These are phyloP conservation scores for Chrysanthemum makinoi DNA, from an alignment of 129 eudicot species.

Conservation along the genomic window DNA sequence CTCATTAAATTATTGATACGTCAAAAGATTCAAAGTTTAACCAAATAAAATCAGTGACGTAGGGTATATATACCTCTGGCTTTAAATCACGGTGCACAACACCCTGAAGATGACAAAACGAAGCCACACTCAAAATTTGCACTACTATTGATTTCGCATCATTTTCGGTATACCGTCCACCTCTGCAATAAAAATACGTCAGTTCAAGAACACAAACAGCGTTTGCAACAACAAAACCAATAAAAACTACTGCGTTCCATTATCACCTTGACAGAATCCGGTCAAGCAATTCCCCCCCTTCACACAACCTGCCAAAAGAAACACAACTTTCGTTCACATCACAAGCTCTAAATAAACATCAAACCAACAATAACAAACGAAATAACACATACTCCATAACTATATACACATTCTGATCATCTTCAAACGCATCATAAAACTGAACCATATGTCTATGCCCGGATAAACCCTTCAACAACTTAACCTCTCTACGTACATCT, in stretches of 20 bases:
- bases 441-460: conserved; percentile 82
- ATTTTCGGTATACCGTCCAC: conserved; percentile 87
- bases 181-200: conserved; percentile 45
- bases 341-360: not conserved
- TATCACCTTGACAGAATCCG: conserved; percentile 85
- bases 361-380: not conserved
- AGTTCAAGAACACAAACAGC: not conserved
- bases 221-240: not conserved
- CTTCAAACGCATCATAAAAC: conserved; percentile 92
- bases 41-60: not conserved
- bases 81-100: conserved; percentile 98
- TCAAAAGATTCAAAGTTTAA: not conserved
- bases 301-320: conserved; percentile 31
- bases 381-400: conserved; percentile 86
- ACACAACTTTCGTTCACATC: not conserved
- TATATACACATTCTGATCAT: conserved; percentile 76
- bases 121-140: conserved; percentile 66
- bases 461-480: conserved; percentile 81
- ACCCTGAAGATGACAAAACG: conserved; percentile 86
- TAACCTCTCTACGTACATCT: conserved; percentile 95
- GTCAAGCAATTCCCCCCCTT: conserved; percentile 57
- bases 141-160: conserved; percentile 84
- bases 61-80: conserved; percentile 70
- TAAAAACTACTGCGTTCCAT: not conserved
- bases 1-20: too few species aligned